These are phyloP conservation scores for Apophysomyces trapeziformis DNA, from an alignment of 371 early-diverging fungal genomes.

Conservation along the genomic window DNA sequence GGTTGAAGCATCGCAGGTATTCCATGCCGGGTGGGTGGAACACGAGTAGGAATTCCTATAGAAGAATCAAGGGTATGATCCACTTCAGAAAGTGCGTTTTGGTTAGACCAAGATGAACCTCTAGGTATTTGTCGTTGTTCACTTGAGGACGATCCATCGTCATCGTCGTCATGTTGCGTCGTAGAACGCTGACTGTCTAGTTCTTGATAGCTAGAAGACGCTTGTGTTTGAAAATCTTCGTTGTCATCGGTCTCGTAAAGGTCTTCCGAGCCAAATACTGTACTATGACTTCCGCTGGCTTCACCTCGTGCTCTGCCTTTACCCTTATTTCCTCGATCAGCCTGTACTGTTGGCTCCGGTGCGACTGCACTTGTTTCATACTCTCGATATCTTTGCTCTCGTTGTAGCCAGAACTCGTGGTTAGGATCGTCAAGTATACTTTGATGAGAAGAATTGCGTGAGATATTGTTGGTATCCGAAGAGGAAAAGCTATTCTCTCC, in stretches of 20 bases:
- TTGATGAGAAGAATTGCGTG: not conserved
- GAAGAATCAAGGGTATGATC: not conserved
- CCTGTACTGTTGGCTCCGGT: not conserved
- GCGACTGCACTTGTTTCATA: not conserved
- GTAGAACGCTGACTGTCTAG: not conserved
- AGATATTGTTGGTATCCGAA: not conserved
- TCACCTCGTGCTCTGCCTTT: not conserved
- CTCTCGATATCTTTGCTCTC: not conserved
- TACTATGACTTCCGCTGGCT: not conserved
- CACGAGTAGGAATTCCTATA: not conserved
- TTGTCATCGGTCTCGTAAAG: not conserved
- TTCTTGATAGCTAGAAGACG: conserved; percentile 17
- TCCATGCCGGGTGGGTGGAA: not conserved
- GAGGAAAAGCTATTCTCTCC: not conserved
- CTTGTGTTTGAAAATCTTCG: not conserved
- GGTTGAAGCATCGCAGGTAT: not conserved
- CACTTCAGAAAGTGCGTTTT: not conserved
- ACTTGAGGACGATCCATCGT: conserved; percentile 16
- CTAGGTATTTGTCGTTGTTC: conserved; percentile 24
- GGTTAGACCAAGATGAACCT: conserved; percentile 5
- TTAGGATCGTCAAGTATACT: not conserved
- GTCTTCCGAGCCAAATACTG: not conserved
- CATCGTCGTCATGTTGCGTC: not conserved
- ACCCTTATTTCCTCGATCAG: not conserved
- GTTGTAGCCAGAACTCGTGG: not conserved